These are phyloP conservation scores for Candida verbasci DNA, from an alignment of 805 yeast species.

Conservation along the genomic window DNA sequence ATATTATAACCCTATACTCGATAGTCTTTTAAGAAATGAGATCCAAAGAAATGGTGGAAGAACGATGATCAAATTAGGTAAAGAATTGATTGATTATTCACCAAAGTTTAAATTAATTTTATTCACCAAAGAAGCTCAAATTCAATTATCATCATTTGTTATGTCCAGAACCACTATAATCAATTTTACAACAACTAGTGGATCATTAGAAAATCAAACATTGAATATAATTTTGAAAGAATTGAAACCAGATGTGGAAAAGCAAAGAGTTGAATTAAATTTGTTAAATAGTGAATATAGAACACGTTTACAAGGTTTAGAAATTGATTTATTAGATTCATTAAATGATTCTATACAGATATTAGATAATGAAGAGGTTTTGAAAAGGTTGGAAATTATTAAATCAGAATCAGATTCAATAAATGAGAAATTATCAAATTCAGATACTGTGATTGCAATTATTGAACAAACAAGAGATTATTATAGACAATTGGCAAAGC, in stretches of 20 bases:
- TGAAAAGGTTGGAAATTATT: constrained; percentile 57
- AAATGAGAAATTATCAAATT: constrained; percentile 48
- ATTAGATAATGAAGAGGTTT: constrained; percentile 60
- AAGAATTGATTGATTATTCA: constrained; percentile 62
- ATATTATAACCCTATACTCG: constrained; percentile 68
- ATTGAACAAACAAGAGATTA: constrained; percentile 45
- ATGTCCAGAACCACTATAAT: constrained; percentile 57
- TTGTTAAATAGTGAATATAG: constrained; percentile 58
- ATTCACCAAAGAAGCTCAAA: constrained; percentile 54
- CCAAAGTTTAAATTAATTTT: constrained; percentile 58
- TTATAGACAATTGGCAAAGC: constrained; percentile 53
- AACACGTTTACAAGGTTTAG: constrained; percentile 50
- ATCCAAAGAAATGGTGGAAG: constrained; percentile 67
- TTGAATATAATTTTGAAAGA: constrained; percentile 51
- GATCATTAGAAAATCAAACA: constrained; percentile 60
- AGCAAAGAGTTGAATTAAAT: constrained; percentile 48
- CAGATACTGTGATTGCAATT: constrained; percentile 49
- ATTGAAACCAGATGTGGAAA: constrained; percentile 65
- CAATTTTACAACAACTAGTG: constrained; percentile 70
- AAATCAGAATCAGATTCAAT: constrained; percentile 60
- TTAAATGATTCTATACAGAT: constrained; percentile 59
- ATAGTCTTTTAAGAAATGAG: constrained; percentile 59
- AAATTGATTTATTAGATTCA: constrained; percentile 51
- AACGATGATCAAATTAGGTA: constrained; percentile 54
- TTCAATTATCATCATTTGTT: constrained; percentile 49